Evolutionary conservation across 169 alveolate species (phyloP).

Genomic region (Cryptosporidium parvum): DNA sequence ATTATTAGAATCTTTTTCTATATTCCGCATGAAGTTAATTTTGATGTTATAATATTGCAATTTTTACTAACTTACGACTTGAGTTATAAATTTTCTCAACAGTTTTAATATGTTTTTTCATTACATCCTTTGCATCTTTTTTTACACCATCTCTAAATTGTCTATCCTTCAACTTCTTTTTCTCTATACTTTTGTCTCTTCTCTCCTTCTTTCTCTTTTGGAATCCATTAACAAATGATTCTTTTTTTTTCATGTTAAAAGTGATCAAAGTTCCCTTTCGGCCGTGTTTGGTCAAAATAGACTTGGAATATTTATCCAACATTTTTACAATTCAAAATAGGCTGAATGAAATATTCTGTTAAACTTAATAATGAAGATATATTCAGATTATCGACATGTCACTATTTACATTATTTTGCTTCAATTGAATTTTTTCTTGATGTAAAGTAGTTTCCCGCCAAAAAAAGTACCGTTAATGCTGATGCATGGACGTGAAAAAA

Average conservation of each 20-base stretch:
- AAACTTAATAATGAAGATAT: not conserved
- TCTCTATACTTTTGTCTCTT: slow-evolving; percentile 19
- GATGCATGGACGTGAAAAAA: slow-evolving; percentile 47
- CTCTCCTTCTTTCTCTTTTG: slow-evolving; percentile 34
- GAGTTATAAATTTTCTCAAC: not conserved
- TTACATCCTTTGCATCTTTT: slow-evolving; percentile 54
- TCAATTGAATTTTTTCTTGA: not conserved
- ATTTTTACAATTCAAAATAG: not conserved
- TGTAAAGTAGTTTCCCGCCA: not conserved
- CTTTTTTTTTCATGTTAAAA: slow-evolving; percentile 28
- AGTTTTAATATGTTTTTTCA: slow-evolving; percentile 33
- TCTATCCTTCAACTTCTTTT: slow-evolving; percentile 40
- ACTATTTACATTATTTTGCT: not conserved
- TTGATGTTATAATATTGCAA: not conserved
- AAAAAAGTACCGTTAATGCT: slow-evolving; percentile 12
- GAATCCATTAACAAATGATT: slow-evolving; percentile 43
- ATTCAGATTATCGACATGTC: not conserved
- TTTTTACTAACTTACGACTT: slow-evolving; percentile 26
- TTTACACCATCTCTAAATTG: slow-evolving; percentile 38
- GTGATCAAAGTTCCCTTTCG: slow-evolving; percentile 31
- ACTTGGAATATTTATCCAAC: not conserved
- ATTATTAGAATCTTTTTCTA: not conserved
- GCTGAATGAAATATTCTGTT: too few relatives aligned
- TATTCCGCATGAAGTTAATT: not conserved
- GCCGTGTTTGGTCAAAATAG: slow-evolving; percentile 32